Evolutionary conservation across 1,139 yeast genomes (phyloP).

Genomic region (Yamadazyma sp.): DNA sequence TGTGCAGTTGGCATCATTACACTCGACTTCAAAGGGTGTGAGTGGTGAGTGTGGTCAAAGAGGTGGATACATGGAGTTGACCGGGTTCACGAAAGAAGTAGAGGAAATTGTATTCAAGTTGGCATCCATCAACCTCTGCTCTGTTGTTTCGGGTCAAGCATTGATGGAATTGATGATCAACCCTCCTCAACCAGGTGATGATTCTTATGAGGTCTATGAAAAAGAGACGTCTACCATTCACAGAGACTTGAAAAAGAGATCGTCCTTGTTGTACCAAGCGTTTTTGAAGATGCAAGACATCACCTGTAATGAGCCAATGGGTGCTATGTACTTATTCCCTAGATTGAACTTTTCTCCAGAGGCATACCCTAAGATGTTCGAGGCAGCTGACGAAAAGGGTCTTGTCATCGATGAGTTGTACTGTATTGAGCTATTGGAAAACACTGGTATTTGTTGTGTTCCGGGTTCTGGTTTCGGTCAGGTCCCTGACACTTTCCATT

Average conservation of each 20-base stretch:
- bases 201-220: slow-evolving; percentile 66
- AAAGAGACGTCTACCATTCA: slow-evolving; percentile 63
- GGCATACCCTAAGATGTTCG: slow-evolving; percentile 51
- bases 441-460: slow-evolving; percentile 95
- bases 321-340: slow-evolving; percentile 98
- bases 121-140: slow-evolving; percentile 88
- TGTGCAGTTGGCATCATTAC: slow-evolving; percentile 89
- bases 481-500: slow-evolving; percentile 80
- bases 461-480: slow-evolving; percentile 99
- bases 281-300: slow-evolving; percentile 79
- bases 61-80: slow-evolving; percentile 96
- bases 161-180: slow-evolving; percentile 88
- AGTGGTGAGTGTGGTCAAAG: slow-evolving; percentile 99
- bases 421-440: slow-evolving; percentile 76
- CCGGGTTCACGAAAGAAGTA: slow-evolving; percentile 74
- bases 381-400: slow-evolving; percentile 55
- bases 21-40: slow-evolving; percentile 95
- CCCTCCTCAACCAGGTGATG: slow-evolving; percentile 80
- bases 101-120: slow-evolving; percentile 72
- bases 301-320: slow-evolving; percentile 83
- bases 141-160: slow-evolving; percentile 94
- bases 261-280: slow-evolving; percentile 63
- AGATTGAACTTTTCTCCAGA: slow-evolving; percentile 57
- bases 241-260: slow-evolving; percentile 60
- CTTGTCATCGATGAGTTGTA: slow-evolving; percentile 81